Conservation (phyloP, 176 grass and related monocot species). For the Bolboschoenus planiculmis region DNA sequence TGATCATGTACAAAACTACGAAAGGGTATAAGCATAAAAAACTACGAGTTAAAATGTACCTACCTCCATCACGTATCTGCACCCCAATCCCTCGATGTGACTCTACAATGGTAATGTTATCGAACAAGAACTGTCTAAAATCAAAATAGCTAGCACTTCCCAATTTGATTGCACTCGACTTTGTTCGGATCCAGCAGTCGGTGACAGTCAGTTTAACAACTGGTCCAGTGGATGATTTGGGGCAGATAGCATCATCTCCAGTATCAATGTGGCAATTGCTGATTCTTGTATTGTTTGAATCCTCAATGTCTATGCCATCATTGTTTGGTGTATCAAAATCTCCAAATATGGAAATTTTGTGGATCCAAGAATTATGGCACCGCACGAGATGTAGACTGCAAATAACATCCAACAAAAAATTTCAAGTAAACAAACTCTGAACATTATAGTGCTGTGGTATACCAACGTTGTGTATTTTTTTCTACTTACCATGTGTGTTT, state of each 20-base stretch:
- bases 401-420: neutral
- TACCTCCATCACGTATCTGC: conserved; percentile 97
- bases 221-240: conserved; percentile 56
- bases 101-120: conserved; percentile 73
- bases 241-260: conserved; percentile 71
- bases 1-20: neutral
- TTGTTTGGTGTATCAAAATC: conserved; percentile 75
- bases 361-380: conserved; percentile 50
- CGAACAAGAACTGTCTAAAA: conserved; percentile 46
- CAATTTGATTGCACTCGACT: conserved; percentile 83
- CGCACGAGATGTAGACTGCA: conserved; percentile 71
- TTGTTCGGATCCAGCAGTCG: conserved; percentile 83
- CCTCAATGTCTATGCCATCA: conserved; percentile 77
- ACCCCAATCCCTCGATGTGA: conserved; percentile 72
- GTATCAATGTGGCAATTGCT: conserved; percentile 62
- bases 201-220: conserved; percentile 57
- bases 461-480: neutral
- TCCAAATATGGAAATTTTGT: conserved; percentile 66
- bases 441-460: neutral
- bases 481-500: neutral
- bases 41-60: neutral
- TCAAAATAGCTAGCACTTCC: conserved; percentile 55
- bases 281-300: conserved; percentile 80
- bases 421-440: neutral
- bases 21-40: neutral